Base-by-base conservation (phyloP, 352 stramenopile species). In the Phytopythium ostracodes region DNA sequence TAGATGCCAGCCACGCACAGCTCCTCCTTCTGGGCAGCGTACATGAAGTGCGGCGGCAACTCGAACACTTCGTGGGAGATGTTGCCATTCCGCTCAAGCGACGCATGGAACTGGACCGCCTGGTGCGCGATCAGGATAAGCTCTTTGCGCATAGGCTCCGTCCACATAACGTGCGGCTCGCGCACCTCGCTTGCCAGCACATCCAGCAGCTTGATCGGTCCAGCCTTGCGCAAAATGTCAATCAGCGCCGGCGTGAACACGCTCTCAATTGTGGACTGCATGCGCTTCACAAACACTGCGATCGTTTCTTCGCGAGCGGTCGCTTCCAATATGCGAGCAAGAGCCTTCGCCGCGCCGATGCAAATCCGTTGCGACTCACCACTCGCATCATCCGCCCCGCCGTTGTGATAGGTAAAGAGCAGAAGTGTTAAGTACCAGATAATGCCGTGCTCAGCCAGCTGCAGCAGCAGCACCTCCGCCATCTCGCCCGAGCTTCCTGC, bases 81-180 rank as follows among this genome's bases (percentile, higher is more conserved):
- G 27, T 78, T 71, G 1, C 77, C 77, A 33, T 68, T 86, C 35
- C 72, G 67, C 57, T 91, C 79, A 35, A 88, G 43, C 1, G 70
- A 76, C 29, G 73, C 76, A 47, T 94, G 85, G 46, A 91, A 92
- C 36, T 91, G 77, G 11, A 94, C 79, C 25, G 81, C 85, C 61
- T 75, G 71, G 25, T 86, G 77, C 6, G 87, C 78, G 14, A 95
- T 76, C 29, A 72, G 72, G 15, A 84, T 79, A 60, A 94, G 57
- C 58, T 95, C 84, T 47, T 80, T 85, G 9, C 87, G 79, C 87
- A 95, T 95, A 18, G 71, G 80, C 18, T 89, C 77, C 14, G 81
- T 95, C 87, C 87, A 95, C 87, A 95, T 95, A 14, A 95, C 81
- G 38, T 95, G 84, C 1, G 87, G 87, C 59, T 92, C 74, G 2